A percentile compares a stretch with the other conserved stretches of the same genome.
Evolutionary conservation across 257 asterid genomes (phyloP).

Genomic region (Parsonsia alboflavescens): DNA sequence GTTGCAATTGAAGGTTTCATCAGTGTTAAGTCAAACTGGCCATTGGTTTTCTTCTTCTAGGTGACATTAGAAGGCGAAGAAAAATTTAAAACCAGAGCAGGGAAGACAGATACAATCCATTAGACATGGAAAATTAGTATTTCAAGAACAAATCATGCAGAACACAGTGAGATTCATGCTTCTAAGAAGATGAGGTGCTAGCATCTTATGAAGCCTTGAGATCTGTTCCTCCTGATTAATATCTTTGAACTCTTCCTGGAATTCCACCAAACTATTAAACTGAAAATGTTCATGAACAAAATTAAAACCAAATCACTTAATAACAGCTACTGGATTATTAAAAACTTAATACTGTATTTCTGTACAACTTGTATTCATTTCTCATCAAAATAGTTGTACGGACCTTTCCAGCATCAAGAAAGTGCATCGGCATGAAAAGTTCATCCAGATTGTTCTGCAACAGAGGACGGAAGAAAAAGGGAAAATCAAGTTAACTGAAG

Average conservation of each 20-base stretch:
- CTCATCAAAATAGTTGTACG: neutral
- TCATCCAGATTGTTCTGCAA: constrained; percentile 97
- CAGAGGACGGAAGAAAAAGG: too few species aligned
- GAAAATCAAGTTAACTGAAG: neutral
- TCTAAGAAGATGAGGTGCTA: constrained; percentile 96
- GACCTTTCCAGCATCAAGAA: constrained; percentile 95
- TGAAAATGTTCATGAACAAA: constrained; percentile 24
- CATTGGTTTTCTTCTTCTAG: neutral
- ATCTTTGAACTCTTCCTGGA: constrained; percentile 98
- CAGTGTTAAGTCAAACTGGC: neutral
- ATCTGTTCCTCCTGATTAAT: constrained; percentile 97
- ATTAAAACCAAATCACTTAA: neutral
- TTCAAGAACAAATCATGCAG: constrained; percentile 19
- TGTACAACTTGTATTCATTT: neutral
- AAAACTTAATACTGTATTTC: neutral
- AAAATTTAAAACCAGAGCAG: neutral
- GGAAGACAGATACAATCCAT: neutral
- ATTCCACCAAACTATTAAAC: constrained; percentile 92
- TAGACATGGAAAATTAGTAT: constrained; percentile 3
- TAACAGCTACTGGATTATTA: neutral
- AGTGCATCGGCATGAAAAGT: constrained; percentile 99
- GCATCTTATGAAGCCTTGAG: constrained; percentile 95
- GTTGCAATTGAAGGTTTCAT: neutral
- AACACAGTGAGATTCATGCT: constrained; percentile 48
- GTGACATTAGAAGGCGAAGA: neutral